Percentiles rank a stretch among this genome's conserved stretches.
Conservation (phyloP, 306 rosid genomes). For the Cucumis sativus region Cucumber_9930_V3 NC_026655.2:1860001-1860500, state of each 20-base stretch:
- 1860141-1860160: constrained; percentile 65
- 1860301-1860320: neutral
- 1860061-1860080: constrained; percentile 60
- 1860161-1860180: constrained; percentile 95
- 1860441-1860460: neutral
- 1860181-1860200: constrained; percentile 87
- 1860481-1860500: neutral
- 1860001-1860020: constrained; percentile 26
- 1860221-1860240: constrained; percentile 92
- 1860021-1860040: constrained; percentile 33
- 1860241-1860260: constrained; percentile 76
- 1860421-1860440: neutral
- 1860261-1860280: constrained; percentile 67
- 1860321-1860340: neutral
- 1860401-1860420: neutral
- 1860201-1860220: constrained; percentile 85
- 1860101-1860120: constrained; percentile 84
- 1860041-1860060: constrained; percentile 24
- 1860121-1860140: constrained; percentile 93
- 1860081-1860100: constrained; percentile 92
- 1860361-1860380: neutral
- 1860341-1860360: neutral
- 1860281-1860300: constrained; percentile 70
- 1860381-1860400: neutral
- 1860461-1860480: neutral